phyloP scores from a whole-genome alignment of 1,139 yeast genomes.

The Debaryomycetaceae sp. region DNA sequence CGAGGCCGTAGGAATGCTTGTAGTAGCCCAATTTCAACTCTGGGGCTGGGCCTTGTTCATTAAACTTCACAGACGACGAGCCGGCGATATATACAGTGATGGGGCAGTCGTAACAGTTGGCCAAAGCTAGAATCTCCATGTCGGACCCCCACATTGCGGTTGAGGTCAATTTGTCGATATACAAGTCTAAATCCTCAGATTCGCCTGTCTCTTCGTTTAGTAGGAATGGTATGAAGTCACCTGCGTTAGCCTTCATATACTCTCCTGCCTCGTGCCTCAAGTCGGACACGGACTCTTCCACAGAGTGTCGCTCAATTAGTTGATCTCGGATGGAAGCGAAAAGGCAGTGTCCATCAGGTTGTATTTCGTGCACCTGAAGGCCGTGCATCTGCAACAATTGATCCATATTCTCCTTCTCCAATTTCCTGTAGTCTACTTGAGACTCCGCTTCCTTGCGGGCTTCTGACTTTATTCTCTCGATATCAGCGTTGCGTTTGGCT shows the following conservation, averaged over 20 bases:
- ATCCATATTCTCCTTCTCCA: conserved; percentile 66
- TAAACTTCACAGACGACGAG: conserved; percentile 56
- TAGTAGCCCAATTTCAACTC: conserved; percentile 75
- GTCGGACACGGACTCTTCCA: conserved; percentile 41
- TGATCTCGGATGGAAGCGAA: conserved; percentile 87
- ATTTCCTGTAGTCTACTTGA: conserved; percentile 63
- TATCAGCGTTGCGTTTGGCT: conserved; percentile 71
- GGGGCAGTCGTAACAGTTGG: conserved; percentile 64
- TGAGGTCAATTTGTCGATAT: conserved; percentile 60
- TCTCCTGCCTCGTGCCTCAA: conserved; percentile 65
- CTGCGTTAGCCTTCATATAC: conserved; percentile 59
- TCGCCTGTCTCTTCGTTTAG: conserved; percentile 72
- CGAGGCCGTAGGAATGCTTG: conserved; percentile 82
- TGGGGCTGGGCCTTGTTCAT: conserved; percentile 47
- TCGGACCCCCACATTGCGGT: conserved; percentile 98
- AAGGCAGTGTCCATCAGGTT: conserved; percentile 93
- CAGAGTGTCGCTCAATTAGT: conserved; percentile 46
- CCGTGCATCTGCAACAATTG: conserved; percentile 46
- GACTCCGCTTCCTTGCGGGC: conserved; percentile 69
- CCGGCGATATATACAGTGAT: conserved; percentile 79
- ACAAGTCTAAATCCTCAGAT: conserved; percentile 62
- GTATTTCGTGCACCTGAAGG: conserved; percentile 59
- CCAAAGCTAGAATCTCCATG: conserved; percentile 78
- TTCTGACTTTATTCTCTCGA: conserved; percentile 57
- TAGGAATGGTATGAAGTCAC: conserved; percentile 76